phyloP scores from a whole-genome alignment of 441 rosid genomes.

The Hura crepitans region DNA sequence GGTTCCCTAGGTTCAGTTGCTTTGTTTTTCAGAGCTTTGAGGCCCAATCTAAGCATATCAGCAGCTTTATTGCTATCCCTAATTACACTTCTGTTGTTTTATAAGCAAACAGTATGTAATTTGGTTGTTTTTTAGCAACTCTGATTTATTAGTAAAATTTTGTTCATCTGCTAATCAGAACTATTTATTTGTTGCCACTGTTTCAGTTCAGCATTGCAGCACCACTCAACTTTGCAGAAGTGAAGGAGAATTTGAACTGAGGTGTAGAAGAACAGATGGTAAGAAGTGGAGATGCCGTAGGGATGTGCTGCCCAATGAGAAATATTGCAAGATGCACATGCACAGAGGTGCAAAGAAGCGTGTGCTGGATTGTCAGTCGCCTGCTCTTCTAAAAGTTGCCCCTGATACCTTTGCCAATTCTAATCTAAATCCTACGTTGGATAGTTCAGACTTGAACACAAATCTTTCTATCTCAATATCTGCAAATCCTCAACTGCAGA shows the following conservation, averaged over 20 bases:
- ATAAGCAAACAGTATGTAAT: neutral
- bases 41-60: too few species aligned
- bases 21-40: too few species aligned
- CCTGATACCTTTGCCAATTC: neutral
- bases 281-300: conserved; percentile 70
- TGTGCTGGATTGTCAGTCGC: conserved; percentile 17
- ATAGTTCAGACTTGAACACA: conserved; percentile 23
- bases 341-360: conserved; percentile 67
- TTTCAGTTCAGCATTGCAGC: conserved; percentile 32
- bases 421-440: neutral
- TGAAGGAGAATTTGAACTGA: conserved; percentile 40
- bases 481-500: conserved; percentile 24
- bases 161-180: neutral
- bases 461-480: conserved; percentile 38
- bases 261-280: conserved; percentile 80
- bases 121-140: neutral
- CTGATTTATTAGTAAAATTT: neutral
- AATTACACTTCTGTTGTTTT: neutral
- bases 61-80: too few species aligned
- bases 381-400: conserved; percentile 12
- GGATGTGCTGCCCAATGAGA: conserved; percentile 46
- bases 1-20: neutral
- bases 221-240: conserved; percentile 23
- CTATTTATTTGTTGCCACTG: conserved; percentile 1
- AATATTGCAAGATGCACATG: conserved; percentile 59